Base-by-base conservation (phyloP, 1,284 basidiomycete species). In the Mycosarcoma maydis region DNA sequence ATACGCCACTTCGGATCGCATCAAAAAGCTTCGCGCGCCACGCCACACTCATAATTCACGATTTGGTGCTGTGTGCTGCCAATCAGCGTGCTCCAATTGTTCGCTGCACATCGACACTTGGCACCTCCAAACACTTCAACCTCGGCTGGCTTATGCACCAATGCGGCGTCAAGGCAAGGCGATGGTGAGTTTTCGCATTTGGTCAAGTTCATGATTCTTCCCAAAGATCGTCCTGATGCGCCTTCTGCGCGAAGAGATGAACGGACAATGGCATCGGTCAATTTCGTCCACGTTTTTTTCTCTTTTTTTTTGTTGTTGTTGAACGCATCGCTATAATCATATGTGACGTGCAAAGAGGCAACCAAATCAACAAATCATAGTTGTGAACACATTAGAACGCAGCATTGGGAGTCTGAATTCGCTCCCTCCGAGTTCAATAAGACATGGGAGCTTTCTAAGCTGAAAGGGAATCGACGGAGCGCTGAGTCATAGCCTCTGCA, bases 41-140 rank as follows among this genome's bases (percentile, higher is more conserved):
- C 59, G 45, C 26, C 27, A 49, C 40, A 29, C 41, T 24, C 20
- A 6, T 20, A n/a, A n/a, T n/a, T n/a, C n/a, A n/a, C n/a, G n/a
- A n/a, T n/a, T n/a, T n/a, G n/a, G n/a, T n/a, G 37, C 44, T 62
- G 47, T 52, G 52, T 45, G 30, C 52, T 55, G 24, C 46, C 52
- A 50, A 50, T 55, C 38, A 46, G 36, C 20, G 14, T 37, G 32
- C 36, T 19, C 37, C 58, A 32, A 38, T 40, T 33, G 30, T 53
- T 43, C 42, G 52, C 37, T 51, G 43, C 52, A 51, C 24, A 33
- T 47, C 36, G 59, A 30, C 42, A 39, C 34, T 14, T 47, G 59
- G 38, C 43, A 41, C n/a, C 36, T 52, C 37, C 23, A 22, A 45
- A 32, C 40, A 16, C 34, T 37, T 33, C 22, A 20, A 26, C 37